phyloP scores from a whole-genome alignment of 78 protist species.

The Guillardia theta region DNA sequence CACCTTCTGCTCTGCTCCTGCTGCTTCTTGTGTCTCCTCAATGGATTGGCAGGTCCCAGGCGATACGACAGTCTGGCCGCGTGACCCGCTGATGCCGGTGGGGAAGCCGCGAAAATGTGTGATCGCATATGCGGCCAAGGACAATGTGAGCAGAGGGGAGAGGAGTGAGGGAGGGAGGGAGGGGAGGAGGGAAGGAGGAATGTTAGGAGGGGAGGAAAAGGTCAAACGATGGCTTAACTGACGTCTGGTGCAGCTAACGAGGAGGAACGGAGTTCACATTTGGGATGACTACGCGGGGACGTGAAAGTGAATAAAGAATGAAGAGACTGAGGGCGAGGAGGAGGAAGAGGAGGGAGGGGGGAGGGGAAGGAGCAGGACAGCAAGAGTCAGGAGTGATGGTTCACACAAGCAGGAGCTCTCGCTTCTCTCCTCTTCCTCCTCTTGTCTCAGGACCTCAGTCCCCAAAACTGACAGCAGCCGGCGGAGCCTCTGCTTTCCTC shows the following conservation, averaged over 20 bases:
- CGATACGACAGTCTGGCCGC: background rate
- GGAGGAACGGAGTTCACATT: background rate
- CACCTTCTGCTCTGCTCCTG: background rate
- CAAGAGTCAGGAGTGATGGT: too few species aligned
- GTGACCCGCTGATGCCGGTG: background rate
- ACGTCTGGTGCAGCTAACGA: background rate
- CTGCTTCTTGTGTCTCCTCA: background rate
- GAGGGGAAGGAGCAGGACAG: too few species aligned
- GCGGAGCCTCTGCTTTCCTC: too few species aligned
- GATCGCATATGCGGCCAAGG: background rate
- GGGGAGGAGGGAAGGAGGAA: background rate
- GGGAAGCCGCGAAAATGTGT: background rate
- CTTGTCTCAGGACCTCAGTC: too few species aligned
- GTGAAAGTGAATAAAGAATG: too few species aligned
- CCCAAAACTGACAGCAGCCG: too few species aligned
- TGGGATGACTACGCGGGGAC: conserved; percentile 40
- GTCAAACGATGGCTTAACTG: background rate
- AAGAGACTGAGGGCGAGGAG: too few species aligned
- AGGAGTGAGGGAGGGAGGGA: background rate
- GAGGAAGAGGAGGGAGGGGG: too few species aligned
- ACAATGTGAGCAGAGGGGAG: background rate
- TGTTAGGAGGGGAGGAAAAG: background rate
- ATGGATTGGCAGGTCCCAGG: background rate
- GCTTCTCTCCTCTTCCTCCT: too few species aligned
- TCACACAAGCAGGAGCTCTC: too few species aligned